phyloP scores from a whole-genome alignment of 2,329 filamentous ascomycete species.

The Teratosphaeria nubilosa region DNA sequence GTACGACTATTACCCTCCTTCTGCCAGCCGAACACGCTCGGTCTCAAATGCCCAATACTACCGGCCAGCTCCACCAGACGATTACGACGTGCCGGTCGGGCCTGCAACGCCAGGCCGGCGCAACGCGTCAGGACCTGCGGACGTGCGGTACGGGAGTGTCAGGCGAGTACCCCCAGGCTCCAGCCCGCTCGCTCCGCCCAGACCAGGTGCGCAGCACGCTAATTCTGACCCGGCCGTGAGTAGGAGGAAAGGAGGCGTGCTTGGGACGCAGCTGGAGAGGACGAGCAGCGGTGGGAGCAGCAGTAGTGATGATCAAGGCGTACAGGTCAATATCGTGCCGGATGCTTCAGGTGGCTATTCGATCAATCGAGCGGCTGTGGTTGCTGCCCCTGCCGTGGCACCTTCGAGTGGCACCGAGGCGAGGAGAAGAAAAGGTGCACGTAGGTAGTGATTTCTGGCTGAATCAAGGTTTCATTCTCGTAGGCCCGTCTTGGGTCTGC shows the following conservation, averaged over 20 bases:
- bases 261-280: conserved; percentile 12
- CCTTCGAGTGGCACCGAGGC: conserved; percentile 9
- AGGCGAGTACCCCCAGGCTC: conserved; percentile 18
- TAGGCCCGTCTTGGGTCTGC: neutral
- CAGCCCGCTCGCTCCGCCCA: conserved; percentile 12
- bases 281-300: conserved; percentile 6
- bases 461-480: neutral
- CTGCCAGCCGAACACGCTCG: conserved; percentile 28
- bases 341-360: conserved; percentile 15
- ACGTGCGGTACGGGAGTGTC: conserved; percentile 25
- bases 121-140: conserved; percentile 24
- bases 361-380: conserved; percentile 8
- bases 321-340: conserved; percentile 19
- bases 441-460: conserved; percentile 4
- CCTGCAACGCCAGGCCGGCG: conserved; percentile 26
- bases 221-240: conserved; percentile 8
- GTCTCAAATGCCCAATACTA: conserved; percentile 26
- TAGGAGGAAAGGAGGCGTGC: conserved; percentile 10
- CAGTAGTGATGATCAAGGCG: conserved; percentile 19
- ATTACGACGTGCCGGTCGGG: conserved; percentile 26
- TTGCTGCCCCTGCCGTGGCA: conserved; percentile 2
- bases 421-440: conserved; percentile 13
- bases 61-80: conserved; percentile 23
- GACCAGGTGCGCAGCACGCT: conserved; percentile 2
- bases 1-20: conserved; percentile 26